A percentile compares a stretch with the other conserved stretches of the same genome.
Evolutionary conservation across 371 early-diverging fungal genomes (phyloP).

Genomic region (Entomophthora muscae): DNA sequence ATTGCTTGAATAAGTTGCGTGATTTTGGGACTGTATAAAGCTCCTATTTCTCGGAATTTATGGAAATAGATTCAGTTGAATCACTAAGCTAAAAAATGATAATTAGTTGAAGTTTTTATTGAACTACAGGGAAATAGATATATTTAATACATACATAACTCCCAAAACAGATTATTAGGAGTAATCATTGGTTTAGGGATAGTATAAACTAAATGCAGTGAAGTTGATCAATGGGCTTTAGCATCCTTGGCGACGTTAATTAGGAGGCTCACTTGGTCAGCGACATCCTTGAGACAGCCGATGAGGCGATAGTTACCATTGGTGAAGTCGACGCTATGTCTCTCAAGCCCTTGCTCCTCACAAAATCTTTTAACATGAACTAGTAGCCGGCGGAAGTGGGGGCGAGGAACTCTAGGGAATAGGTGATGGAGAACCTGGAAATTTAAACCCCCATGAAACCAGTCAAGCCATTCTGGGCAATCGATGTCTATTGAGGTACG

Average conservation of each 20-base stretch:
- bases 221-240: conserved; percentile 12
- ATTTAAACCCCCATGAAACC: conserved; percentile 94
- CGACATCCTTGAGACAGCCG: conserved; percentile 41
- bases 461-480: conserved; percentile 85
- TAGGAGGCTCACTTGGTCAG: conserved; percentile 46
- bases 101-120: too few species aligned
- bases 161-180: too few species aligned
- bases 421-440: conserved; percentile 93
- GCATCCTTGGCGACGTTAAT: conserved; percentile 35
- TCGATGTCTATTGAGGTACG: conserved; percentile 95
- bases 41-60: too few species aligned
- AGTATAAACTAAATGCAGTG: neutral
- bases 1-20: too few species aligned
- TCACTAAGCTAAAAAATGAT: too few species aligned
- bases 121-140: too few species aligned
- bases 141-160: too few species aligned
- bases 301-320: conserved; percentile 51
- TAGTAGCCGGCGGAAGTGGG: conserved; percentile 53
- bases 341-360: conserved; percentile 39
- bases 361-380: conserved; percentile 63
- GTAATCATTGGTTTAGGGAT: too few species aligned
- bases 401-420: conserved; percentile 84
- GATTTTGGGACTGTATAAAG: too few species aligned
- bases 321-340: conserved; percentile 46
- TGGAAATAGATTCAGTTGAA: too few species aligned